phyloP scores from a whole-genome alignment of 192 early-diverging fungal genomes.

The Allomyces macrogynus region DNA sequence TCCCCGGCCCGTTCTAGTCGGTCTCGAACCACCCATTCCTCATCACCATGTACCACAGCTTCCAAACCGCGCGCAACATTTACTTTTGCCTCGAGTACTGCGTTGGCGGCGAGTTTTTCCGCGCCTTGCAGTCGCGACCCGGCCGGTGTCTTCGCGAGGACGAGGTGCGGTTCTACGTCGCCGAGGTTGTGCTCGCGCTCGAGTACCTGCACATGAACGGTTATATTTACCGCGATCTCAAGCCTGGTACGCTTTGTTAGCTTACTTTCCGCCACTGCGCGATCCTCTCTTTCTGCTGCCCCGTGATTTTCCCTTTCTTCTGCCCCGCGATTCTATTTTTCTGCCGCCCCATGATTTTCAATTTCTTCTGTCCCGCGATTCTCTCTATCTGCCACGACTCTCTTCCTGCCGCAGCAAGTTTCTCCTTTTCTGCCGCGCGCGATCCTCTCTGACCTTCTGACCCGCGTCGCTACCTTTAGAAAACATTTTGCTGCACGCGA shows the following conservation, averaged over 20 bases:
- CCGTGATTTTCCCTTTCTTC: too few species aligned
- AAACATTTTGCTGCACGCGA: constrained; percentile 79
- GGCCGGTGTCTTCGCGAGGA: constrained; percentile 75
- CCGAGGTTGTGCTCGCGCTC: constrained; percentile 83
- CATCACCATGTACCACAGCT: constrained; percentile 69
- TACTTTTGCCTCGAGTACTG: constrained; percentile 86
- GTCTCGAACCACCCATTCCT: constrained; percentile 78
- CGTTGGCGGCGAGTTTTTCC: constrained; percentile 73
- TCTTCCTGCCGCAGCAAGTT: too few species aligned
- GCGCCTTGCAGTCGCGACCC: constrained; percentile 66
- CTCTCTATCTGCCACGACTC: too few species aligned
- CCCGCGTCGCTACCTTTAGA: too few species aligned
- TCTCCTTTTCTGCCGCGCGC: too few species aligned
- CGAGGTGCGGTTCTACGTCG: constrained; percentile 89
- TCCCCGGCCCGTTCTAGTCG: too few species aligned
- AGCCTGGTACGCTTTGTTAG: constrained; percentile 89
- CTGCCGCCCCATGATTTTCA: too few species aligned
- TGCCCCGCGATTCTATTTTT: too few species aligned
- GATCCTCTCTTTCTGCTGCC: too few species aligned
- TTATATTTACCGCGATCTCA: constrained; percentile 93
- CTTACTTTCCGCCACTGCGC: too few species aligned
- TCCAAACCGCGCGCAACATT: constrained; percentile 66
- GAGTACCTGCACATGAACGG: constrained; percentile 94
- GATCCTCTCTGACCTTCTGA: too few species aligned
- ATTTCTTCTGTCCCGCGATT: constrained; percentile 1